Percentiles rank a stretch among this genome's conserved stretches.
Evolutionary conservation across 805 yeast genomes (phyloP).

Genomic region (Cyberlindnera lachancei): DNA sequence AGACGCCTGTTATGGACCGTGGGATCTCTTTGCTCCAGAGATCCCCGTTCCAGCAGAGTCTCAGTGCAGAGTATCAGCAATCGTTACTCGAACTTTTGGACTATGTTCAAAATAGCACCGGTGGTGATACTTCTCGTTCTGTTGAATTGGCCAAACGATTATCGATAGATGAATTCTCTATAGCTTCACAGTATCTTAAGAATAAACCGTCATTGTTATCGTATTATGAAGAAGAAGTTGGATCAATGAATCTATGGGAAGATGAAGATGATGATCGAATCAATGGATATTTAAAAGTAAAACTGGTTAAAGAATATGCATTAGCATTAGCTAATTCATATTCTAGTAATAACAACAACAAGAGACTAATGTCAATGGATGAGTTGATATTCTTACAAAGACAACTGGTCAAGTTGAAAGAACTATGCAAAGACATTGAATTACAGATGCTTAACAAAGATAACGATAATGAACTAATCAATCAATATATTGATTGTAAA

Average conservation of each 20-base stretch:
- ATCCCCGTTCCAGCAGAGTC: conserved; percentile 17
- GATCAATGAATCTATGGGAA: conserved; percentile 1
- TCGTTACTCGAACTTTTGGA: too few relatives aligned
- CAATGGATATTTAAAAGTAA: conserved; percentile 15
- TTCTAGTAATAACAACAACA: conserved; percentile 1
- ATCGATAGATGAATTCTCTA: conserved; percentile 9
- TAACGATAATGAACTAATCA: too few relatives aligned
- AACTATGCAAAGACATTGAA: conserved; percentile 11
- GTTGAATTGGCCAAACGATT: too few relatives aligned
- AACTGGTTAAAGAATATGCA: conserved; percentile 17
- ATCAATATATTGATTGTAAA: too few relatives aligned
- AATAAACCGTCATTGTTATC: not conserved
- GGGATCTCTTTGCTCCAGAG: conserved; percentile 9
- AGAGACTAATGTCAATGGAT: conserved; percentile 8
- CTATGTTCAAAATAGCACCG: too few relatives aligned
- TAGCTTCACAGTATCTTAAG: conserved; percentile 7
- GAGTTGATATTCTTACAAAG: conserved; percentile 7
- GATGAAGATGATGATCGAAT: too few relatives aligned
- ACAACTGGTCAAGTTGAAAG: conserved; percentile 6
- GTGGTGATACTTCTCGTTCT: too few relatives aligned
- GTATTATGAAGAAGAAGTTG: conserved; percentile 5
- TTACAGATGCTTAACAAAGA: conserved; percentile 12
- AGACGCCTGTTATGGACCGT: too few relatives aligned
- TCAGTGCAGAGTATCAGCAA: conserved; percentile 8
- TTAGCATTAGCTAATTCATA: conserved; percentile 8